Conservation (phyloP, 257 asterid genomes). For the Jacaranda mimosifolia region DNA sequence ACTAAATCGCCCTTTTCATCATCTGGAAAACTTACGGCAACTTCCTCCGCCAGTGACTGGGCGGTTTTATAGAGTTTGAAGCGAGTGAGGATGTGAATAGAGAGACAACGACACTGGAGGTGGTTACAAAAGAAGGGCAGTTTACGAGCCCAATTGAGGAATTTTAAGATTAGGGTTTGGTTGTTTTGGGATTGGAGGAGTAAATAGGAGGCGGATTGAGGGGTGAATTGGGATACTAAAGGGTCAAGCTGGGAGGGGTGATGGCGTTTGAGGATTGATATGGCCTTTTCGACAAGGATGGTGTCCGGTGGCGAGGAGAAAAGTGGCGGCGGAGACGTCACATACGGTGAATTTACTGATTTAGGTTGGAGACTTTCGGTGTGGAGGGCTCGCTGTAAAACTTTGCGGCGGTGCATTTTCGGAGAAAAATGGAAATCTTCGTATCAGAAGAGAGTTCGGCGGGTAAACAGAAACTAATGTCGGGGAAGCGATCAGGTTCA, state of each 20-base stretch:
- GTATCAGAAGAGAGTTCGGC: not conserved
- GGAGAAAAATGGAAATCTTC: slow-evolving; percentile 22
- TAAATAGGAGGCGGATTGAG: slow-evolving; percentile 65
- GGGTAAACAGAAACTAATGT: not conserved
- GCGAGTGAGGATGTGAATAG: slow-evolving; percentile 84
- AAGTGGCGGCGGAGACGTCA: slow-evolving; percentile 46
- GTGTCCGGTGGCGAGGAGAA: slow-evolving; percentile 50
- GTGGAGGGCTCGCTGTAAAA: slow-evolving; percentile 48
- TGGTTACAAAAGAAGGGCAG: slow-evolving; percentile 64
- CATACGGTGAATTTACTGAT: slow-evolving; percentile 34
- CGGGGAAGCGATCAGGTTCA: not conserved
- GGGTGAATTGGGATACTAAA: slow-evolving; percentile 64
- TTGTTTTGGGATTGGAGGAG: slow-evolving; percentile 70
- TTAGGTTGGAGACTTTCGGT: slow-evolving; percentile 37
- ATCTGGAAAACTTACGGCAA: slow-evolving; percentile 44
- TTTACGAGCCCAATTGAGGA: slow-evolving; percentile 72
- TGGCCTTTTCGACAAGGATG: slow-evolving; percentile 55
- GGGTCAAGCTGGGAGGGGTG: slow-evolving; percentile 60
- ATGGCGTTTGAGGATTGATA: slow-evolving; percentile 64
- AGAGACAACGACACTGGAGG: slow-evolving; percentile 64
- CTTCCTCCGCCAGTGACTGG: slow-evolving; percentile 67
- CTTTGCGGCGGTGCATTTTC: slow-evolving; percentile 59
- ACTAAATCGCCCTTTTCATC: slow-evolving; percentile 52
- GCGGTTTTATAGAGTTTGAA: slow-evolving; percentile 79
- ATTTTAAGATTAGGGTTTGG: slow-evolving; percentile 54